Base-by-base conservation (phyloP, 2,329 filamentous ascomycete species). In the Eutypa lata region DNA sequence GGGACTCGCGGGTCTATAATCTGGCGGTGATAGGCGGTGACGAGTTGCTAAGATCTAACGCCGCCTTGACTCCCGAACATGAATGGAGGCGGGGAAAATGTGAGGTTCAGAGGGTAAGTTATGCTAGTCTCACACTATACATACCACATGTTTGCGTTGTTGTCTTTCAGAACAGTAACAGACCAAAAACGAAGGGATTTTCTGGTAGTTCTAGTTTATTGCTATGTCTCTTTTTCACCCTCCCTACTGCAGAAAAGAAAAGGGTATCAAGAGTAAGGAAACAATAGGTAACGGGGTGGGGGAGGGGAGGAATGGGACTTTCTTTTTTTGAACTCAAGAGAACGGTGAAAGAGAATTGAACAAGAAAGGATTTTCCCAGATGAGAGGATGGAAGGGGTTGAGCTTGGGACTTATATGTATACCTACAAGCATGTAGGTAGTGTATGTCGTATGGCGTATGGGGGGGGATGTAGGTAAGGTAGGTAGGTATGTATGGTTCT, bases 71-170 rank as follows among this genome's bases (percentile, higher is more conserved):
- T 5, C 38, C n/a, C 10, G 18, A 13, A 10, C 26, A 42, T 18
- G 38, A 42, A 42, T 42, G 19, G 13, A 24, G 14, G 42, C 22
- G 14, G 21, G 42, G 42, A 44, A 42, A 40, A 47, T 33, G 26
- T 5, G 26, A 31, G 26, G 26, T 31, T 10, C 8, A 33, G 13
- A 43, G 14, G 37, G 51, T 28, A 31, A 48, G 47, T 22, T 49
- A 51, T 24, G 22, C 53, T 49, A 40, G 44, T 61, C 46, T 52
- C 51, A 55, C 61, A 49, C 53, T 5, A 31, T 51, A 67, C 66
- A 53, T 68, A 68, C 66, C 66, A 68, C 66, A 68, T 68, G 51
- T 61, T 68, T 64, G 38, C 54, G 59, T 47, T 49, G 42, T 42
- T 48, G 54, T 48, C 28, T 44, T 24, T 44, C 24, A 37, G 21